Base-by-base conservation (phyloP, 2,329 filamentous ascomycete genomes). In the Penicillium psychrosexuale region DNA sequence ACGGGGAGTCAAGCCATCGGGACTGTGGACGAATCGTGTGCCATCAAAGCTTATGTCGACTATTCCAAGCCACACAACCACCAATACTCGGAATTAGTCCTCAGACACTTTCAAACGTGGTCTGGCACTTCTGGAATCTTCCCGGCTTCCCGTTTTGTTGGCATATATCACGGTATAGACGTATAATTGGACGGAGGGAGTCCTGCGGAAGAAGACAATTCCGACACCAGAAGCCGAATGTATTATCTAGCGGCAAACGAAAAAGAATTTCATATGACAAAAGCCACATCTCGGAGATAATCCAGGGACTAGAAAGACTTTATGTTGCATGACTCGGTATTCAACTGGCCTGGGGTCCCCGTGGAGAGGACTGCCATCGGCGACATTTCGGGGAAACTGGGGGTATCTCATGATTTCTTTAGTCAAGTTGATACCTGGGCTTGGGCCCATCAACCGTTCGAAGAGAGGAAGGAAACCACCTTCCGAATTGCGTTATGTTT, bases 361-460 rank as follows among this genome's bases (percentile, higher is more conserved):
- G 50, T 57, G 61, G 61, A 62, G 63, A 54, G 40, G 47, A 43
- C 53, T 52, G 47, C 36, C 9, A 42, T 55, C 61, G 61, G 61
- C 17, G 55, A 57, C 39, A 56, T 47, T 15, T 65, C 61, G 62
- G 60, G 34, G 58, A 63, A 63, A 58, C 47, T 7, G 15, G 24
- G 24, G 15, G 15, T 12, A 39, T 24, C 9, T 34, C 9, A 9
- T 47, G 31, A 17, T 8, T 11, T 27, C 7, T 46, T 27, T 4
- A 8, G 17, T 36, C 9, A 19, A 22, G 17, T 36, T 15, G 28
- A 13, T 13, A 12, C 5, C 9, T 8, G 8, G 17, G 28, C 8
- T 30, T 9, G 12, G 17, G 12, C 19, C n/a, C 28, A 8, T 19
- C 17, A 12, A 15, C 17, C 22, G 12, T 31, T 19, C 2, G 11